Percentiles rank a stretch among this genome's conserved stretches.
Conservation (phyloP, 768 basidiomycete species). For the Cytidiella melzeri region DNA sequence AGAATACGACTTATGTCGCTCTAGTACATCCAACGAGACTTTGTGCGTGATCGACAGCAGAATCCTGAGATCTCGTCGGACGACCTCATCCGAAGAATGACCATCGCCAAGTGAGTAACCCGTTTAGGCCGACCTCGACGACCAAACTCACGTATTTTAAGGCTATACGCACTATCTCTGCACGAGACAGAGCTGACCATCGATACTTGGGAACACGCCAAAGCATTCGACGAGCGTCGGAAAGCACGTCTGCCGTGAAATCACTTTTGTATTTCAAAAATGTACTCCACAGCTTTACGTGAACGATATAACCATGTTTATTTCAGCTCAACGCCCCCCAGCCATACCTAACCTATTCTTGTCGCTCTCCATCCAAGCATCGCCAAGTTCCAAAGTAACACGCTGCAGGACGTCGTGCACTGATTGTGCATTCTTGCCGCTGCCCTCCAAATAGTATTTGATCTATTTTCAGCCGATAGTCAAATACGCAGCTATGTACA, state of each 20-base stretch:
- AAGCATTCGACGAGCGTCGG: slow-evolving; percentile 48
- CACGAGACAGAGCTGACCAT: slow-evolving; percentile 50
- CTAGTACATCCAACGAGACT: slow-evolving; percentile 75
- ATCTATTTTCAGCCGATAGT: slow-evolving; percentile 45
- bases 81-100: slow-evolving; percentile 63
- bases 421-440: slow-evolving; percentile 39
- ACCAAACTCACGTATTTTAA: slow-evolving; percentile 23
- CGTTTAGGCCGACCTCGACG: neutral
- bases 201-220: slow-evolving; percentile 59
- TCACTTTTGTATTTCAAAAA: too few species aligned
- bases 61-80: slow-evolving; percentile 41
- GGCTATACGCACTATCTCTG: slow-evolving; percentile 56
- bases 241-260: slow-evolving; percentile 19
- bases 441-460: slow-evolving; percentile 87
- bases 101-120: slow-evolving; percentile 54
- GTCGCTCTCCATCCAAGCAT: slow-evolving; percentile 4
- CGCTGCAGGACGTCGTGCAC: slow-evolving; percentile 46
- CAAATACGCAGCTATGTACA: too few species aligned
- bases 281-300: neutral
- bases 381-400: slow-evolving; percentile 36
- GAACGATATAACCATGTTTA: neutral
- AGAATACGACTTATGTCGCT: too few species aligned
- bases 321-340: neutral
- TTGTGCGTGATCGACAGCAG: slow-evolving; percentile 42
- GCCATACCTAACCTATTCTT: neutral